Conservation (phyloP, 768 basidiomycete genomes). For the Macrolepiota fuliginosa region DNA sequence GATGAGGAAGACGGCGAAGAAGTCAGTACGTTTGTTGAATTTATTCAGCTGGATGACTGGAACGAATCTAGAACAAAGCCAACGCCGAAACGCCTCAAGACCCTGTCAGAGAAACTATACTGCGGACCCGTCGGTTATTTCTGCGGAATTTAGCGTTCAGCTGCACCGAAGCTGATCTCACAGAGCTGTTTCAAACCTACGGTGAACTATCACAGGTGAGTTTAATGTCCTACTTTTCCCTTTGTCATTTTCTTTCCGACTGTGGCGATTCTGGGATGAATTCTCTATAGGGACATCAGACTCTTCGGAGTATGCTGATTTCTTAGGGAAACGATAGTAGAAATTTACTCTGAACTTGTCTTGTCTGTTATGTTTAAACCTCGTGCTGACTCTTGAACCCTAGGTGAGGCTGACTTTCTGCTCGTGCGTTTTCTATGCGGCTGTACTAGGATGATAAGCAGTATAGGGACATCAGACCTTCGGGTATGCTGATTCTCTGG, state of each 20-base stretch:
- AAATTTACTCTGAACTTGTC: slow-evolving; percentile 38
- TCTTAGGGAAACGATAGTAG: slow-evolving; percentile 56
- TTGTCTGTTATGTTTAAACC: background rate
- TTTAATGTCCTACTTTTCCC: background rate
- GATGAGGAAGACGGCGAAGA: slow-evolving; percentile 46
- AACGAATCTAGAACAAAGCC: slow-evolving; percentile 3
- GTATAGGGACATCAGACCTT: slow-evolving; percentile 69
- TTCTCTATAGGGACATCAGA: slow-evolving; percentile 58
- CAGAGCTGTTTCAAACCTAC: slow-evolving; percentile 59
- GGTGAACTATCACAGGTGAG: slow-evolving; percentile 80
- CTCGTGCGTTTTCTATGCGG: slow-evolving; percentile 1
- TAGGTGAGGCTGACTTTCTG: slow-evolving; percentile 37
- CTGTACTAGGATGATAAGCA: slow-evolving; percentile 37
- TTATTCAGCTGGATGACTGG: background rate
- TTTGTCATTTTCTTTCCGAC: slow-evolving; percentile 10
- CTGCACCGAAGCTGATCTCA: slow-evolving; percentile 71
- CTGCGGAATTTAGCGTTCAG: slow-evolving; percentile 94
- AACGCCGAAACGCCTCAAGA: slow-evolving; percentile 29
- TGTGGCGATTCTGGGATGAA: slow-evolving; percentile 36
- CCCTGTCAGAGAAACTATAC: slow-evolving; percentile 50
- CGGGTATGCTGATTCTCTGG: slow-evolving; percentile 56
- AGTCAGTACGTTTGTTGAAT: slow-evolving; percentile 10
- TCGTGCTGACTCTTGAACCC: slow-evolving; percentile 17
- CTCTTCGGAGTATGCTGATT: slow-evolving; percentile 36
- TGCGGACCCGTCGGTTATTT: slow-evolving; percentile 79